Evolutionary conservation across 2,329 filamentous ascomycete genomes (phyloP).

Genomic region (Hirsutella rhossiliensis): DNA sequence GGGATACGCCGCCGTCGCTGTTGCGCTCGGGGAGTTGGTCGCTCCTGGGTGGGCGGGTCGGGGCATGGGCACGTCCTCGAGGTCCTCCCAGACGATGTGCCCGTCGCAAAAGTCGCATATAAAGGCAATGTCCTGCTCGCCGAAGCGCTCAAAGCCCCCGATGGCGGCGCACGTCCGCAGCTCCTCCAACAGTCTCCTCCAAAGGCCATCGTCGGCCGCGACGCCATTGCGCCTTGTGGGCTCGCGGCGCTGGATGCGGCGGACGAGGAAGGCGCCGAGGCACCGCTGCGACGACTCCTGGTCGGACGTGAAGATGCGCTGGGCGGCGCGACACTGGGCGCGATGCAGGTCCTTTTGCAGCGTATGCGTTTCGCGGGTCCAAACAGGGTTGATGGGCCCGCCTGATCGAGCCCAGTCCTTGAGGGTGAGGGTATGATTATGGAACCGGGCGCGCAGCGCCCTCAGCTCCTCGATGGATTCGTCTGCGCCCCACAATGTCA

Average conservation of each 20-base stretch:
- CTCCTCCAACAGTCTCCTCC: constrained; percentile 32
- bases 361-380: constrained; percentile 38
- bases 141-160: constrained; percentile 44
- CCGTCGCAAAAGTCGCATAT: constrained; percentile 52
- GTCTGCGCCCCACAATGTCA: constrained; percentile 18
- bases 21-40: constrained; percentile 7
- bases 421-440: constrained; percentile 35
- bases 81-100: constrained; percentile 45
- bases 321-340: constrained; percentile 43
- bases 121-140: constrained; percentile 41
- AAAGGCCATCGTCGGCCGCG: background rate
- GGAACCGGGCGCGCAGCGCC: constrained; percentile 30
- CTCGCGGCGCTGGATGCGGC: constrained; percentile 30
- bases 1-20: constrained; percentile 14
- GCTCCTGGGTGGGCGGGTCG: constrained; percentile 12
- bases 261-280: constrained; percentile 43
- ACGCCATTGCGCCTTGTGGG: background rate
- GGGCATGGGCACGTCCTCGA: constrained; percentile 36
- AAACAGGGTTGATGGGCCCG: constrained; percentile 42
- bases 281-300: constrained; percentile 36
- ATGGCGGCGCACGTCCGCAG: constrained; percentile 37
- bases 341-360: constrained; percentile 41
- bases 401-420: constrained; percentile 42
- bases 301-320: constrained; percentile 40
- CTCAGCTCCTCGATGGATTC: constrained; percentile 40